These are phyloP conservation scores for Microbotryum saponariae DNA, from an alignment of 1,284 basidiomycete genomes.

Conservation along the genomic window DNA sequence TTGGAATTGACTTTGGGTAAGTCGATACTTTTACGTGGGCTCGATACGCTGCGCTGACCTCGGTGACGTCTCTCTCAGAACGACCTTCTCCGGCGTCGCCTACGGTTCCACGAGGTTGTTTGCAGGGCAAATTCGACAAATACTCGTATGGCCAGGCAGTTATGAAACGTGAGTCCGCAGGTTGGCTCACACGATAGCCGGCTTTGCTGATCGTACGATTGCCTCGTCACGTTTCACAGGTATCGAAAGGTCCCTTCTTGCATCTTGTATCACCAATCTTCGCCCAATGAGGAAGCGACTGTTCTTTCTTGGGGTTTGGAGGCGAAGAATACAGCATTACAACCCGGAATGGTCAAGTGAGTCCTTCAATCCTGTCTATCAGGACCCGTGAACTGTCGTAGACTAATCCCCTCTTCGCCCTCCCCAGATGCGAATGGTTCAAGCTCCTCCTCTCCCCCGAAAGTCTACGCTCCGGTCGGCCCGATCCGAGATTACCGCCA, in stretches of 20 bases:
- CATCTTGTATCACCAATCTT: background rate
- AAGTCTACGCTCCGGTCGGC: constrained; percentile 15
- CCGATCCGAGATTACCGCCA: constrained; percentile 25
- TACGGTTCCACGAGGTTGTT: constrained; percentile 44
- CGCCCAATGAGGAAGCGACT: constrained; percentile 11
- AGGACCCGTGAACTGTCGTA: background rate
- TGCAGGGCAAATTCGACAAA: constrained; percentile 55
- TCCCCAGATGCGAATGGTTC: constrained; percentile 27
- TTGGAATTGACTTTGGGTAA: too few relatives aligned
- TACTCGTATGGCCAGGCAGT: constrained; percentile 46
- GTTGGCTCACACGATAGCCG: too few relatives aligned
- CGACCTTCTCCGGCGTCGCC: constrained; percentile 61
- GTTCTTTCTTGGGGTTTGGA: constrained; percentile 27
- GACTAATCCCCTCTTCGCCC: background rate
- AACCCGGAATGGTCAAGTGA: constrained; percentile 23
- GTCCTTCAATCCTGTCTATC: background rate
- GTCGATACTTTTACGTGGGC: too few relatives aligned
- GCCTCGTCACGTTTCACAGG: constrained; percentile 34
- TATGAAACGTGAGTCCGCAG: too few relatives aligned
- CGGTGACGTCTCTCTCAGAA: background rate
- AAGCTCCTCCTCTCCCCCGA: constrained; percentile 25
- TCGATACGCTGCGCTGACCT: too few relatives aligned
- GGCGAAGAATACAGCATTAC: constrained; percentile 24
- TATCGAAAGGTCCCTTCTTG: constrained; percentile 34
- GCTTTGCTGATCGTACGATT: too few relatives aligned